Evolutionary conservation across 441 rosid species (phyloP), one percentile per base, ranked within the genome.

Genomic region (Arabidopsis lyrata): DNA sequence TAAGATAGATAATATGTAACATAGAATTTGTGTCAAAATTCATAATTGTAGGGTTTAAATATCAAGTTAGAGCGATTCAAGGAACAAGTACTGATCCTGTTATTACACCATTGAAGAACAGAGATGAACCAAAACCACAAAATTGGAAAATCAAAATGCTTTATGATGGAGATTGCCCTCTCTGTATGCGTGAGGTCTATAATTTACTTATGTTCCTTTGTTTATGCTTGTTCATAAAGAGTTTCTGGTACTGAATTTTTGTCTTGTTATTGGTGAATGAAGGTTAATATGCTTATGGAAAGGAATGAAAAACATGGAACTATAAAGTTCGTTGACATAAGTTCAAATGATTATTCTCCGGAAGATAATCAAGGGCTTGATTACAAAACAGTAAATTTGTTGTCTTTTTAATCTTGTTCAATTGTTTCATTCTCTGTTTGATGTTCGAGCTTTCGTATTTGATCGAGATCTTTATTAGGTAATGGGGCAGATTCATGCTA

Each of bases 111-210:
- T 79, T 80, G 78, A 84, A 83, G 75, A 85, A 63, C 57, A 68
- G 72, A 14, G 78, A 81, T 6, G 78, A 77, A 11, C 62, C 76
- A 57, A 65, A 83, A 5, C 81, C 85, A 3, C 81, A 76, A 32
- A 75, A 84, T 60, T 94, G 98, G 98, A 90, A 86, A 77, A 91
- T 94, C 73, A 91, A 91, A 79, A 94, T 94, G 97, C 90, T 94
- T 35, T 94, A 90, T 9, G 98, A 94, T 59, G 97, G 98, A 24
- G 98, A 94, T 73, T 94, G 95, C 76, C 97, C 96, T 2, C 98
- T 94, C 61, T 91, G 98, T 83, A 88, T 91, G 96, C 93, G 95
- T 53, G 96, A 91, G 95, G 98, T 92, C 54, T 52, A 24, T 48
- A 0, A 18, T 22, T 0, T 12, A 8, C 9, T 18, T 18, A 20